phyloP scores from a whole-genome alignment of 805 yeast genomes.

The Komagataella phaffii region DNA sequence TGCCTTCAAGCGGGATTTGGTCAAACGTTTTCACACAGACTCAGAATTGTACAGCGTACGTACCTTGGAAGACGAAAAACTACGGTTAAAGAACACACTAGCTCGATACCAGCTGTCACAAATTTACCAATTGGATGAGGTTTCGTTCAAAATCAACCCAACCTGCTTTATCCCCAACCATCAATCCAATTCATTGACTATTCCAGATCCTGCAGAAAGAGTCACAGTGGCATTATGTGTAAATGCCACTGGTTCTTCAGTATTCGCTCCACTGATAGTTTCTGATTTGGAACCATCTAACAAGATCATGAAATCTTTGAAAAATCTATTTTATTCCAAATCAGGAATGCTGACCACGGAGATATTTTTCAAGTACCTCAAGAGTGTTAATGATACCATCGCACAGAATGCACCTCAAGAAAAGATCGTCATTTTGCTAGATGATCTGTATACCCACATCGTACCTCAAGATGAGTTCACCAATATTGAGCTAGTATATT shows the following conservation, averaged over 20 bases:
- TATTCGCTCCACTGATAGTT: constrained; percentile 16
- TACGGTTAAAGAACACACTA: constrained; percentile 10
- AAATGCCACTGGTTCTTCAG: constrained; percentile 15
- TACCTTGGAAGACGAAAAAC: constrained; percentile 11
- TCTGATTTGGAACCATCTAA: constrained; percentile 7
- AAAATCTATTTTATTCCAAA: constrained; percentile 8
- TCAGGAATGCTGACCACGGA: constrained; percentile 14
- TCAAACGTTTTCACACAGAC: constrained; percentile 11
- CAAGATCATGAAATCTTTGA: constrained; percentile 1
- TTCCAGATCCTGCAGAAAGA: constrained; percentile 6
- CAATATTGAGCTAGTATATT: constrained; percentile 17
- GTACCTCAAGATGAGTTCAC: constrained; percentile 16
- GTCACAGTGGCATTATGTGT: constrained; percentile 14
- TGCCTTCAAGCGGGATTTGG: constrained; percentile 14
- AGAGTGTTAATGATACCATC: constrained; percentile 7
- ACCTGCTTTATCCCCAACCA: constrained; percentile 7
- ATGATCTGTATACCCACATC: constrained; percentile 21
- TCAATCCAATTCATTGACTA: constrained; percentile 5
- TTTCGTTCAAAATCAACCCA: constrained; percentile 12
- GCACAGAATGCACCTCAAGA: constrained; percentile 6
- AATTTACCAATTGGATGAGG: constrained; percentile 24
- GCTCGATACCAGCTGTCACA: constrained; percentile 9
- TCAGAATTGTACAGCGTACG: constrained; percentile 6
- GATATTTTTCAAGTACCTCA: constrained; percentile 12
- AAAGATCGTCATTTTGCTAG: constrained; percentile 16